Percentiles rank a stretch among this genome's conserved stretches.
Conservation (phyloP, 371 early-diverging fungal genomes). For the Lichtheimia ramosa region DNA sequence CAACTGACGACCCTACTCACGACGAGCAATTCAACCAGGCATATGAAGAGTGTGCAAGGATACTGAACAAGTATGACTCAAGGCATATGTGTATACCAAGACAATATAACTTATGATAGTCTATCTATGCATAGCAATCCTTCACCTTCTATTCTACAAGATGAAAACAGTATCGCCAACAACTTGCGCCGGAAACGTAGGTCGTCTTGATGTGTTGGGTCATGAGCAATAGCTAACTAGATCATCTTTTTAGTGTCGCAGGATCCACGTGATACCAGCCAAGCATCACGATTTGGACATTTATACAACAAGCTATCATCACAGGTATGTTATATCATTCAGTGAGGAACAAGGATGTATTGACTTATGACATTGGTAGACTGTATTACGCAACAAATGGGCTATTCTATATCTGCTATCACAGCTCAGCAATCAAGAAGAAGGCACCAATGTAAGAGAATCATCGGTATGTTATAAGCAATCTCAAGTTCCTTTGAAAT, state of each 20-base stretch:
- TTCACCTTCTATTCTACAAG: conserved; percentile 56
- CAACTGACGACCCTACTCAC: conserved; percentile 1
- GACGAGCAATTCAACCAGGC: conserved; percentile 25
- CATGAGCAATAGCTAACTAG: background rate
- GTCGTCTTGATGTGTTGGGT: background rate
- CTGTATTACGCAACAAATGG: conserved; percentile 63
- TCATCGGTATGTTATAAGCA: conserved; percentile 5
- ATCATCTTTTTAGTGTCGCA: conserved; percentile 43
- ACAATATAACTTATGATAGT: background rate
- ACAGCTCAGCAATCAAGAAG: conserved; percentile 46
- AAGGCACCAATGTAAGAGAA: background rate
- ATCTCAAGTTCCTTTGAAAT: conserved; percentile 11
- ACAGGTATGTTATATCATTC: conserved; percentile 35
- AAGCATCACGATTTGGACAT: conserved; percentile 66
- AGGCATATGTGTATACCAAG: background rate
- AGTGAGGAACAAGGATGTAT: background rate
- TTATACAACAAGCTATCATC: conserved; percentile 63
- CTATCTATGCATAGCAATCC: conserved; percentile 48
- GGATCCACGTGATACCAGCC: conserved; percentile 44
- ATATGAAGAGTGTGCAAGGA: conserved; percentile 41
- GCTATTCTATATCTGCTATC: conserved; percentile 71
- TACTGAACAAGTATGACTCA: conserved; percentile 41
- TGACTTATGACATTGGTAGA: conserved; percentile 20
- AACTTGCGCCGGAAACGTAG: conserved; percentile 69
- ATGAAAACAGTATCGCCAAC: conserved; percentile 64